Conservation (phyloP, 2,329 filamentous ascomycete genomes). For the Aspergillus ochraceus region DNA sequence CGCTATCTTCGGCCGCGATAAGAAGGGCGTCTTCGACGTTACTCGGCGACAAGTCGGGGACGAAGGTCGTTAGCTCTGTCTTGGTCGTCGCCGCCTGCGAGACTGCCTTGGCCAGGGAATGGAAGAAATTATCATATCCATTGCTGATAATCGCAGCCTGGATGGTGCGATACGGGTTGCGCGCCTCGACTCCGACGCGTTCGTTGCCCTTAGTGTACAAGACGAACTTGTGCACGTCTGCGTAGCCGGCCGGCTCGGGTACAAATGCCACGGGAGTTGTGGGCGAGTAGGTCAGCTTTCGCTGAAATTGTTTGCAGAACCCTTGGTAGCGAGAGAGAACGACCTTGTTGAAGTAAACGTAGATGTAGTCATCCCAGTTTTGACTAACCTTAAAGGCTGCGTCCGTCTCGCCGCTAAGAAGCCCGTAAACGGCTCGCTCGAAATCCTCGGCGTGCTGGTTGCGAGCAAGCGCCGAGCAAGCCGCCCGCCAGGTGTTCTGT, state of each 20-base stretch:
- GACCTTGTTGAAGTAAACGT: constrained; percentile 83
- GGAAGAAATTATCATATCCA: constrained; percentile 44
- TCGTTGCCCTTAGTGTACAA: constrained; percentile 37
- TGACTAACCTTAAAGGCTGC: constrained; percentile 75
- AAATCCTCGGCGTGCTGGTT: constrained; percentile 71
- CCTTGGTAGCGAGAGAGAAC: constrained; percentile 76
- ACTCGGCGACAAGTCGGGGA: constrained; percentile 48
- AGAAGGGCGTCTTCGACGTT: constrained; percentile 51
- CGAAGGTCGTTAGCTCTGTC: constrained; percentile 29
- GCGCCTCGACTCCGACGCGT: constrained; percentile 38
- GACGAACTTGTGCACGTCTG: constrained; percentile 40
- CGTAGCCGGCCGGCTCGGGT: constrained; percentile 54
- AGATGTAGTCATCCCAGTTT: constrained; percentile 83
- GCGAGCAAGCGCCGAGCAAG: constrained; percentile 49
- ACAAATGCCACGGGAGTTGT: constrained; percentile 55
- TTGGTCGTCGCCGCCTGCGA: constrained; percentile 33
- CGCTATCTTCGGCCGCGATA: constrained; percentile 48
- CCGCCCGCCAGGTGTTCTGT: constrained; percentile 39
- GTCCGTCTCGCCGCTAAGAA: constrained; percentile 80
- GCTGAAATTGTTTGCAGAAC: constrained; percentile 54
- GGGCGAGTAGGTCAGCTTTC: constrained; percentile 53
- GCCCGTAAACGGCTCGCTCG: constrained; percentile 85
- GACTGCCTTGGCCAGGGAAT: constrained; percentile 41
- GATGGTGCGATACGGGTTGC: constrained; percentile 46
- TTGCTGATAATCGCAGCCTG: constrained; percentile 45